Evolutionary conservation across 345 rosid species (phyloP), one percentile per base, ranked within the genome.

Genomic region (Eutrema japonicum): DNA sequence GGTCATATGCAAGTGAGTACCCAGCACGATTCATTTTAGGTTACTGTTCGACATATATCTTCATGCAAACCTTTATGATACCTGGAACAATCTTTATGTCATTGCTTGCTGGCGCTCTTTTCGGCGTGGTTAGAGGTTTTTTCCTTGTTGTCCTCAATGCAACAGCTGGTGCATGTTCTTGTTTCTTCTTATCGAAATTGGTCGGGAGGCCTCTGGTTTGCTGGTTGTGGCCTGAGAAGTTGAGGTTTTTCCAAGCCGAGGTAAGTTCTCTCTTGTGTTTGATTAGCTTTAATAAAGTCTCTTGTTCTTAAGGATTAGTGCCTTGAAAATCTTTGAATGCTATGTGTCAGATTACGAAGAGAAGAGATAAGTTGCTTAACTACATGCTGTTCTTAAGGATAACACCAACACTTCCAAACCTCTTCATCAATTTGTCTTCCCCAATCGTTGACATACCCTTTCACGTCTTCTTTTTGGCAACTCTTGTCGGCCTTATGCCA

Each of bases 71-170:
- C 11, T 94, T 94, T 77, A 94, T 94, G 99, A 94, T 95, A 70
- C 99, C 97, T 32, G 99, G 97, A 72, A 95, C 99, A 11, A 88
- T 95, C 85, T 95, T 95, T 83, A 89, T 95, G 99, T 92, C 99
- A 45, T 71, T 89, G 79, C 92, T 94, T 6, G 97, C 97, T 29
- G 99, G 99, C 68, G 97, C 99, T 38, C 96, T 94, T 52, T 94
- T 91, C 65, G 99, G 99, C 2, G 96, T 92, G 33, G 71, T 89
- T 64, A 86, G 89, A 82, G 99, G 96, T 52, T 85, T 92, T 75
- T 59, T 94, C 68, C 80, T 94, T 62, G 99, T 94, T 62, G 89
- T 94, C 66, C 85, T 89, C 79, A 94, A 94, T 76, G 92, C 99
- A 60, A 86, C 99, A 0, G 92, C 95, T 33, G 97, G 99, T 59